These are phyloP conservation scores for Cladophialophora exuberans DNA, from an alignment of 2,329 filamentous ascomycete species.

Conservation along the genomic window DNA sequence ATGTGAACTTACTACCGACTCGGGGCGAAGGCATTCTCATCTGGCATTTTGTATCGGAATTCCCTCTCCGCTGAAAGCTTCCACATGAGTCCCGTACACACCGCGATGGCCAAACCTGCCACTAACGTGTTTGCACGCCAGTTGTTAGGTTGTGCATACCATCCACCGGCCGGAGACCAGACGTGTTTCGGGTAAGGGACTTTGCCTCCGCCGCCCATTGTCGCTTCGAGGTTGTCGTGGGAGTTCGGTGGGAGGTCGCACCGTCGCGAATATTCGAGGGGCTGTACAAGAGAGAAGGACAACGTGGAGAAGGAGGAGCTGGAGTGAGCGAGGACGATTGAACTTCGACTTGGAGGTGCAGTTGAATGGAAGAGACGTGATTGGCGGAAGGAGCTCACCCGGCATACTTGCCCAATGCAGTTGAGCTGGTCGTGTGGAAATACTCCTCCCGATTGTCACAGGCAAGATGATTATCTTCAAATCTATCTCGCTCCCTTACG, in stretches of 20 bases:
- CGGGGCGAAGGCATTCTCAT: conserved; percentile 76
- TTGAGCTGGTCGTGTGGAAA: no score
- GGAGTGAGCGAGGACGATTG: background rate
- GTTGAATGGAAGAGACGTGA: conserved; percentile 1
- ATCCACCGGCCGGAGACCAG: conserved; percentile 97
- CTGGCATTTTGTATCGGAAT: conserved; percentile 73
- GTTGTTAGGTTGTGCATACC: conserved; percentile 93
- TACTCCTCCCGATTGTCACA: no score
- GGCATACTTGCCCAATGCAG: conserved; percentile 18
- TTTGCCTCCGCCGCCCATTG: conserved; percentile 77
- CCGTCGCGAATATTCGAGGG: background rate
- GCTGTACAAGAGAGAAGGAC: background rate
- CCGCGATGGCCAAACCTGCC: conserved; percentile 68
- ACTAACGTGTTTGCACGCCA: conserved; percentile 91
- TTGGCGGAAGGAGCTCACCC: conserved; percentile 9
- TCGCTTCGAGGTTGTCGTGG: conserved; percentile 10
- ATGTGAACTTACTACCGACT: conserved; percentile 72
- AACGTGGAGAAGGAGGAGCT: background rate
- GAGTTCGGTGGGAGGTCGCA: background rate
- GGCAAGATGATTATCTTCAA: no score
- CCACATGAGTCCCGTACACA: conserved; percentile 70
- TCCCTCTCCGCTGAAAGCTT: conserved; percentile 75
- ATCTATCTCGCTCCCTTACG: background rate
- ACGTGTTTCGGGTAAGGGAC: conserved; percentile 85
- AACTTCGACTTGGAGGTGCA: conserved; percentile 3